phyloP scores from a whole-genome alignment of 73 alveolate species.

The Paramecium sexaurelia region DNA sequence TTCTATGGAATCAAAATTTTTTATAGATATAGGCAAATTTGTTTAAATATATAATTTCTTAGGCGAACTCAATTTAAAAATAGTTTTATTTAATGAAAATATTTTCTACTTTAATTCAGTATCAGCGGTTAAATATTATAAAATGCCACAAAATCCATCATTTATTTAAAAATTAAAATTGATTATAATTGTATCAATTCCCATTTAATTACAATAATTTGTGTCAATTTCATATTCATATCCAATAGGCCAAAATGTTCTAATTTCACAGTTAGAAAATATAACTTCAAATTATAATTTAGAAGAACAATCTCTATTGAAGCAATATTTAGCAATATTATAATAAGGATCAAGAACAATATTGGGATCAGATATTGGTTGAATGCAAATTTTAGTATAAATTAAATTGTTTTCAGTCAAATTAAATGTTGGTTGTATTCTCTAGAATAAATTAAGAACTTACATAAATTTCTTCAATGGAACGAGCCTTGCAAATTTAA shows the following conservation, averaged over 20 bases:
- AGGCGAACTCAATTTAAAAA: not conserved
- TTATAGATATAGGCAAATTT: not conserved
- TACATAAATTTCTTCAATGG: not conserved
- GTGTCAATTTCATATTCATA: not conserved
- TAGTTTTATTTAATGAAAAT: not conserved
- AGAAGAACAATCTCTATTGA: not conserved
- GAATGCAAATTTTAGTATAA: not conserved
- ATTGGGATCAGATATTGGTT: not conserved
- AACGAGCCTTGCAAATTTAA: not conserved
- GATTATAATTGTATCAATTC: not conserved
- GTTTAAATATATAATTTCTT: not conserved
- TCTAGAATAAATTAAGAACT: not conserved
- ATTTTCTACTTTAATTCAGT: not conserved
- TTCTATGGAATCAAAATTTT: not conserved
- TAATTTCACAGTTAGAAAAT: not conserved
- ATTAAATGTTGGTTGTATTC: not conserved
- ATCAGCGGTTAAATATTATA: not conserved
- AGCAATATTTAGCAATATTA: not conserved
- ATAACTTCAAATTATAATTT: not conserved
- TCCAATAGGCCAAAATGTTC: not conserved
- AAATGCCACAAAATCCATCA: not conserved
- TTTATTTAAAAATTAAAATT: not conserved
- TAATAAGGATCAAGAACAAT: not conserved
- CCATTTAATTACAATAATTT: not conserved
- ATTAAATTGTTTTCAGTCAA: not conserved